A percentile compares a stretch with the other conserved stretches of the same genome.
These are phyloP conservation scores for Schizochytrium sp. DNA, from an alignment of 108 stramenopile species.

Conservation along the genomic window DNA sequence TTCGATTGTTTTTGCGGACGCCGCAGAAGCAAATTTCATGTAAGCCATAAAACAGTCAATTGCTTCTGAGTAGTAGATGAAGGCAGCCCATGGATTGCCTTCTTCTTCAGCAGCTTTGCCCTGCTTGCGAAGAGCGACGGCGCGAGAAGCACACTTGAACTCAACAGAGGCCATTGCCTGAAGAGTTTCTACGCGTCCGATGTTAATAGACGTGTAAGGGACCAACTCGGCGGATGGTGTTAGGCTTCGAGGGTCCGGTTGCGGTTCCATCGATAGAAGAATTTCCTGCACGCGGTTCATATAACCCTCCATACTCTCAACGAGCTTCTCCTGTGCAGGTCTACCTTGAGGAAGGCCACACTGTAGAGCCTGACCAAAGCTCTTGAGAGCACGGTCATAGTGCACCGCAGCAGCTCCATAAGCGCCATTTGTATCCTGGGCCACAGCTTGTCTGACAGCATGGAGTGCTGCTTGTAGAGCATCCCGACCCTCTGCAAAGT, in stretches of 20 bases:
- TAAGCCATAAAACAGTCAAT: conserved; percentile 53
- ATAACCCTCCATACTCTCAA: conserved; percentile 6
- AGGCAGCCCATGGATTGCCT: conserved; percentile 9
- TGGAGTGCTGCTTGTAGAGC: conserved; percentile 1
- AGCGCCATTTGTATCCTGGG: conserved; percentile 7
- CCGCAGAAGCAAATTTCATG: neutral
- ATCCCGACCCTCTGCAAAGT: conserved; percentile 9
- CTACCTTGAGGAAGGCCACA: conserved; percentile 27
- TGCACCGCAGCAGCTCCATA: neutral
- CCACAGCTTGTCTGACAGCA: conserved; percentile 17
- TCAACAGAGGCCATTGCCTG: conserved; percentile 19
- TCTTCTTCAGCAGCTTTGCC: conserved; percentile 33
- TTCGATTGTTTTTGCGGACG: conserved; percentile 17
- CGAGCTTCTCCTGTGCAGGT: neutral
- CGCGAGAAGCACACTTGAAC: conserved; percentile 33
- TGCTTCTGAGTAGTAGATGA: conserved; percentile 21
- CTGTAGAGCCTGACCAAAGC: neutral
- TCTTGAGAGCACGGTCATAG: conserved; percentile 5
- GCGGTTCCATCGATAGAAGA: conserved; percentile 15
- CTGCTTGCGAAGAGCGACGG: conserved; percentile 3
- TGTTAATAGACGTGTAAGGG: conserved; percentile 36
- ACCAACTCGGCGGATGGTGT: neutral
- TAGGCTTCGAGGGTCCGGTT: neutral
- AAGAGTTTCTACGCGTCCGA: neutral
- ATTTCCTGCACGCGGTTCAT: conserved; percentile 45